Base-by-base conservation (phyloP, 306 rosid species). In the Begonia masoniana region DNA sequence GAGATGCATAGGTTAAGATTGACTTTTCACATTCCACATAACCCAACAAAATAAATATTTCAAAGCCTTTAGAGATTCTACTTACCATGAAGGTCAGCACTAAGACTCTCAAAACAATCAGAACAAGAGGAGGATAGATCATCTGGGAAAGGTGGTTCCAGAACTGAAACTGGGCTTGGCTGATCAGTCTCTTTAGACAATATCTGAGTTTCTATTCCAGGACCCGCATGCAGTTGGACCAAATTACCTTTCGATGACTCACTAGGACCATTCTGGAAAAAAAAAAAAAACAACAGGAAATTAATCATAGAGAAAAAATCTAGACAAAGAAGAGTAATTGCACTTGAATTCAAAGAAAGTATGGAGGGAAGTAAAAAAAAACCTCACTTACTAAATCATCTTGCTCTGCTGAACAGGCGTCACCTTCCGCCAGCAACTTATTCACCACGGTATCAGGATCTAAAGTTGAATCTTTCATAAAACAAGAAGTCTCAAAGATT, bases 141-240 rank as follows among this genome's bases (percentile, higher is more conserved):
- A 74, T 86, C 96, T 0, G 73, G 67, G 54, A 79, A 83, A 46
- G 94, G 75, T 62, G 85, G 81, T 67, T 85, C 92, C 45, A 91
- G 74, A 61, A 91, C 88, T 56, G 99, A 91, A 74, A 86, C 82
- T 12, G 99, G 99, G 74, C 99, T 91, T 43, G 99, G 99, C 57
- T 86, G 99, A 62, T 91, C 96, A 61, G 82, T 80, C 59, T 83
- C 99, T 78, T 91, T 86, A 31, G 79, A 67, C 63, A 74, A 68
- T 16, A 68, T 64, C 17, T 71, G 69, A 51, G 94, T 75, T 71
- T 77, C 81, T 46, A 60, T 64, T 61, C 71, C 77, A 51, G 60
- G 57, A 68, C 70, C 13, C 15, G 45, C 41, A 39, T 60, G 15
- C 53, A 46, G 59, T 14, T 63, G 63, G 59, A 56, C 63, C 50